A percentile compares a stretch with the other conserved stretches of the same genome.
phyloP scores from a whole-genome alignment of 345 rosid species.

The Turritis glabra region DNA sequence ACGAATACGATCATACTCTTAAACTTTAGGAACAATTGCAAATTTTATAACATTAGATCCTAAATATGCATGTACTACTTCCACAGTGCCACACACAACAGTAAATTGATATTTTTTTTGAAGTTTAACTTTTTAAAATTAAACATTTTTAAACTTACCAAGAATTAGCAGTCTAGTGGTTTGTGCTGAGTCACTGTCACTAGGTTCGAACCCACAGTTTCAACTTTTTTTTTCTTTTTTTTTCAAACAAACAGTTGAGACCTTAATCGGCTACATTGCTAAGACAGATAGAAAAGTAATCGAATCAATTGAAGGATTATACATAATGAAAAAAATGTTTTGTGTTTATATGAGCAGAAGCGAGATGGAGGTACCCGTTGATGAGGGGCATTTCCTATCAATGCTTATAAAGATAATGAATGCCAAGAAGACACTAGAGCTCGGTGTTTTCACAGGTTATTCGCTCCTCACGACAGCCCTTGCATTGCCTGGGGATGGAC shows the following conservation, averaged over 20 bases:
- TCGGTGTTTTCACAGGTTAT: conserved; percentile 63
- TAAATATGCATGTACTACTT: too few species aligned
- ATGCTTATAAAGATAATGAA: conserved; percentile 48
- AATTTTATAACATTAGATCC: too few species aligned
- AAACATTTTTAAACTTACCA: too few species aligned
- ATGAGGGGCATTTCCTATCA: conserved; percentile 49
- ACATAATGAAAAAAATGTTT: background rate
- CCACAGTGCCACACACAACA: too few species aligned
- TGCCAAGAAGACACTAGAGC: conserved; percentile 50
- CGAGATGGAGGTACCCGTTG: conserved; percentile 40
- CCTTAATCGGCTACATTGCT: too few species aligned
- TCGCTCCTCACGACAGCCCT: conserved; percentile 54
- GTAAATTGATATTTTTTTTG: too few species aligned
- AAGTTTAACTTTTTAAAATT: too few species aligned
- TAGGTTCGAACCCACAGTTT: too few species aligned
- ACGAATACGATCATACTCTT: background rate
- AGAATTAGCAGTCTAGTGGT: too few species aligned
- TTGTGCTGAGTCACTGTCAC: too few species aligned
- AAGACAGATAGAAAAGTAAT: background rate
- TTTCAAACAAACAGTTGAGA: too few species aligned
- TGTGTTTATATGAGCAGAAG: conserved; percentile 33
- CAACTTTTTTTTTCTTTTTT: too few species aligned
- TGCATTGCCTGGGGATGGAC: conserved; percentile 45
- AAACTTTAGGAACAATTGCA: background rate
- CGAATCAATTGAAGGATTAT: background rate